Conservation (phyloP, 225 moss, liverwort and hornwort species). For the Lunularia cruciata region DNA sequence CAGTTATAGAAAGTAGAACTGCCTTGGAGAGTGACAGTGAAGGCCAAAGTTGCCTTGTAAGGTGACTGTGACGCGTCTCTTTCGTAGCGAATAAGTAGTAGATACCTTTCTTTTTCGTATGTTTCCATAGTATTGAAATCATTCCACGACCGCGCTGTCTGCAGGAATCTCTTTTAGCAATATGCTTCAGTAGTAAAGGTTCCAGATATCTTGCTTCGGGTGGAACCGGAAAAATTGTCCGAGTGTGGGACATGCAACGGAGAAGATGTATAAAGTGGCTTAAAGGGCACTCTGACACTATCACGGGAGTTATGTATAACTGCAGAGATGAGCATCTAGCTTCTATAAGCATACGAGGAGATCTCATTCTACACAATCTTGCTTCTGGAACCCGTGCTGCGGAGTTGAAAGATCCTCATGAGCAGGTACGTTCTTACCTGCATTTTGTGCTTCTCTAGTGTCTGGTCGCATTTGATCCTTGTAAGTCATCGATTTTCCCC, state of each 20-base stretch:
- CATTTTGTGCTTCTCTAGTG: not conserved
- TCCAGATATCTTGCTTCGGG: constrained; percentile 97
- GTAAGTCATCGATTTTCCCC: no score
- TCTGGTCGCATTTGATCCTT: no score
- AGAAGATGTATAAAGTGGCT: constrained; percentile 99
- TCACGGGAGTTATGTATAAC: constrained; percentile 98
- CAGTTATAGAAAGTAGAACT: no score
- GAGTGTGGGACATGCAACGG: constrained; percentile 97
- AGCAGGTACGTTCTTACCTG: constrained; percentile 55
- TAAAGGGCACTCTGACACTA: constrained; percentile 94
- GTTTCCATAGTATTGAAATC: no score
- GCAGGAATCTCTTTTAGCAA: constrained; percentile 95
- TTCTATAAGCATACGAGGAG: constrained; percentile 93
- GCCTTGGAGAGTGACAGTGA: not conserved
- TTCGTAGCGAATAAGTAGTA: not conserved
- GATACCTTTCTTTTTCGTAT: not conserved
- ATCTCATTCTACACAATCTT: constrained; percentile 95
- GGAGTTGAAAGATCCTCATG: constrained; percentile 95
- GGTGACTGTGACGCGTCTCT: not conserved
- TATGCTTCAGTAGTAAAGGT: constrained; percentile 98
- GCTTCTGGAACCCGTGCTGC: constrained; percentile 92
- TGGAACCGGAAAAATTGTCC: constrained; percentile 93
- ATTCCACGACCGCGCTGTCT: not conserved
- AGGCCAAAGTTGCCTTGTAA: not conserved
- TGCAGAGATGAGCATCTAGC: constrained; percentile 94